A percentile compares a stretch with the other conserved stretches of the same genome.
Evolutionary conservation across 306 rosid species (phyloP).

Genomic region (Cicer arietinum): DNA sequence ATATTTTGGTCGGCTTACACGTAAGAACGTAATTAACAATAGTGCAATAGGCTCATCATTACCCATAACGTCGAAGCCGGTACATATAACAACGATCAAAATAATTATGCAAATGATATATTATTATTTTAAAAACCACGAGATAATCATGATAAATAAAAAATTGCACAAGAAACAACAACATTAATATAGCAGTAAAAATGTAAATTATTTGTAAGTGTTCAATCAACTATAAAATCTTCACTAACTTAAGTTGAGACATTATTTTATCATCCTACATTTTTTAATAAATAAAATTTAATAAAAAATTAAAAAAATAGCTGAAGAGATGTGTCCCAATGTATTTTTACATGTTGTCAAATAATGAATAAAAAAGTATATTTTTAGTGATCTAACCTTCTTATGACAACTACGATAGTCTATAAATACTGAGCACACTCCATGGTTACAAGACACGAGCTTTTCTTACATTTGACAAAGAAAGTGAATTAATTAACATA

Average conservation of each 20-base stretch:
- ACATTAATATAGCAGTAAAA: too few relatives aligned
- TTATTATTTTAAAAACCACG: slow-evolving; percentile 14
- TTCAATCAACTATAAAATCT: too few relatives aligned
- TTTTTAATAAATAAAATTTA: too few relatives aligned
- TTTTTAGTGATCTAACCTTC: not conserved
- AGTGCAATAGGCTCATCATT: not conserved
- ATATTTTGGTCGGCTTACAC: too few relatives aligned
- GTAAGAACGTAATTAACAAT: too few relatives aligned
- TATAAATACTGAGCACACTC: slow-evolving; percentile 11
- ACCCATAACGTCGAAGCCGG: not conserved
- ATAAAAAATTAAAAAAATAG: too few relatives aligned
- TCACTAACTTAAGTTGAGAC: too few relatives aligned
- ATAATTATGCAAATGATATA: not conserved
- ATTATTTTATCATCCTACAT: too few relatives aligned
- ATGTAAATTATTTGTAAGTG: too few relatives aligned
- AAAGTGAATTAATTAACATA: not conserved
- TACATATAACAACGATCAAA: not conserved
- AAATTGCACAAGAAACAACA: not conserved
- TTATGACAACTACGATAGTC: not conserved
- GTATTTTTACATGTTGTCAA: not conserved
- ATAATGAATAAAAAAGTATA: not conserved
- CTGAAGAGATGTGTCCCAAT: not conserved
- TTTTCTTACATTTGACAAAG: not conserved
- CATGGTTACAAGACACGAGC: slow-evolving; percentile 12
- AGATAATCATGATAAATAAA: not conserved